Evolutionary conservation across 192 early-diverging fungal species (phyloP).

Genomic region (Podila verticillata): DNA sequence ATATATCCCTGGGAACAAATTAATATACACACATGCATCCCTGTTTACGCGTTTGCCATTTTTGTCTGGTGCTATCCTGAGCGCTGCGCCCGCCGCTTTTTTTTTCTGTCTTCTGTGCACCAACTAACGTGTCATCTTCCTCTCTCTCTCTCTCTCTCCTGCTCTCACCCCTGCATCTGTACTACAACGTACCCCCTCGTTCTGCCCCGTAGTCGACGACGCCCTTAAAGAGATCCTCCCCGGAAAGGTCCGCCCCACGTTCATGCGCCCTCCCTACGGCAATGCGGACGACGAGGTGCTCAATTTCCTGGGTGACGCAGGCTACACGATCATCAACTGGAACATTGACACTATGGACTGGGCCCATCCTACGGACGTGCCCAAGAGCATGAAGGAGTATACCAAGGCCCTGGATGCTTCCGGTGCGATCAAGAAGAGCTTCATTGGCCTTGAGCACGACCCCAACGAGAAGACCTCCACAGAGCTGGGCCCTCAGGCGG

Average conservation of each 20-base stretch:
- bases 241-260: conserved; percentile 56
- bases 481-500: conserved; percentile 53
- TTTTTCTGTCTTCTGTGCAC: too few species aligned
- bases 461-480: conserved; percentile 42
- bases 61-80: too few species aligned
- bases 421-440: conserved; percentile 22
- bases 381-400: conserved; percentile 21
- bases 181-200: not conserved
- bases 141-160: too few species aligned
- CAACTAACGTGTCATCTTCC: too few species aligned
- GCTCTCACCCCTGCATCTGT: too few species aligned
- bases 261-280: conserved; percentile 68
- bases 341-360: conserved; percentile 55
- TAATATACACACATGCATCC: too few species aligned
- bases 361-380: conserved; percentile 18
- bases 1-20: too few species aligned
- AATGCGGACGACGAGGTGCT: conserved; percentile 23
- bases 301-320: conserved; percentile 33
- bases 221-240: conserved; percentile 58
- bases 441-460: conserved; percentile 54
- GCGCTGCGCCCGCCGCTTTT: too few species aligned
- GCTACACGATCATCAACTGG: conserved; percentile 58
- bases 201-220: conserved; percentile 41
- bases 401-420: not conserved
- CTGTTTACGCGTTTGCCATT: too few species aligned